phyloP scores from a whole-genome alignment of 768 basidiomycete genomes.

The Phanerodontia chrysosporium region DNA sequence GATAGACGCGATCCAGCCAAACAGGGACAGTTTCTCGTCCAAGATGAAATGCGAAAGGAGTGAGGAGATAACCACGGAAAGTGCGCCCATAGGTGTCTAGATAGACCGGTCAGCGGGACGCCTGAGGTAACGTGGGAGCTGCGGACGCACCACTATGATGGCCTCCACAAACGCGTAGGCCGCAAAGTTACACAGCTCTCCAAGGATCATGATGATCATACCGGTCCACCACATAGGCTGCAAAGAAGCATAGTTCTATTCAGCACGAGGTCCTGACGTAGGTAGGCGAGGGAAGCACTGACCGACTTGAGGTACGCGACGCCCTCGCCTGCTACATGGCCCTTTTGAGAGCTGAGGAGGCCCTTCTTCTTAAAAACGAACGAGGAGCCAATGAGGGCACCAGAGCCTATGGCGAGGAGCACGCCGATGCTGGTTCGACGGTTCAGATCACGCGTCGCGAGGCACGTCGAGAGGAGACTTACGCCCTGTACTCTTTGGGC shows the following conservation, averaged over 20 bases:
- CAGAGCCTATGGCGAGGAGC: conserved; percentile 34
- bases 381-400: conserved; percentile 43
- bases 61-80: conserved; percentile 91
- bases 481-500: conserved; percentile 2
- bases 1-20: conserved; percentile 90
- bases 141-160: conserved; percentile 68
- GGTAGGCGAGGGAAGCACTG: conserved; percentile 10
- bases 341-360: conserved; percentile 27
- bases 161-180: conserved; percentile 86
- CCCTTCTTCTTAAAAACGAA: conserved; percentile 62
- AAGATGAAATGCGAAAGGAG: conserved; percentile 88
- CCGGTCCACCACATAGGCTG: conserved; percentile 49
- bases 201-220: conserved; percentile 38
- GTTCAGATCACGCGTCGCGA: not conserved
- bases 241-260: not conserved
- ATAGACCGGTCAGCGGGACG: not conserved
- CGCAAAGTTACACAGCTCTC: conserved; percentile 28
- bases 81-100: conserved; percentile 89
- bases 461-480: not conserved
- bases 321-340: conserved; percentile 29
- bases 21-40: conserved; percentile 84
- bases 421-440: conserved; percentile 23
- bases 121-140: not conserved
- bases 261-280: not conserved
- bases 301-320: conserved; percentile 29